Evolutionary conservation across 306 rosid species (phyloP), one percentile per base, ranked within the genome.

Genomic region (Potentilla sterilis): DNA sequence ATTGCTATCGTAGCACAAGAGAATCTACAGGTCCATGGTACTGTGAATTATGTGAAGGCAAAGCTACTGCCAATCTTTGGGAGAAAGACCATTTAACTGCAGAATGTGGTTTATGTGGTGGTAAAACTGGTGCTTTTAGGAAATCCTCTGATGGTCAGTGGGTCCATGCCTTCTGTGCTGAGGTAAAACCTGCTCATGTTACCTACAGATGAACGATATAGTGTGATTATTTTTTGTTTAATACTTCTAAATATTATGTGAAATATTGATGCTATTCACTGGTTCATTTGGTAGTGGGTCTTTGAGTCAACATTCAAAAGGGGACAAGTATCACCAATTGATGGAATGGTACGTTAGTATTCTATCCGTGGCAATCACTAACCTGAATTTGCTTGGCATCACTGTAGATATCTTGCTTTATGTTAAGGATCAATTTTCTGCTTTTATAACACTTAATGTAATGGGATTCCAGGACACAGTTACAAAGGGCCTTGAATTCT

Each of bases 131-230:
- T 85, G 98, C 99, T 81, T 92, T 90, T 81, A 88, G 99, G 88
- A 96, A 89, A 81, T 84, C 91, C 49, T 86, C 94, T 72, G 88
- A 88, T 88, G 97, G 98, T 70, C 96, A 90, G 78, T 96, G 99
- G 99, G 90, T 92, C 72, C 99, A 96, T 87, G 99, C 98, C 67
- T 90, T 92, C 78, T 96, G 99, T 81, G 98, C 99, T 2, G 98
- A 96, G 97, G 99, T 96, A 82, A 76, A 47, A 61, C 35, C 14
- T 66, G 63, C 70, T 77, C 32, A 15, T 73, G 55, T 66, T 34
- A 19, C 47, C 2, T 21, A 2, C 38, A 72, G 34, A 35, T 42
- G 59, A 14, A 51, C 21, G 52, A 59, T 32, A 24, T 75, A 32
- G 68, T 22, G 48, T 67, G 15, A 18, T 21, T 43, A 6, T 62